Percentiles rank a stretch among this genome's conserved stretches.
Conservation (phyloP, 169 alveolate species). For the Eimeria necatrix region DNA sequence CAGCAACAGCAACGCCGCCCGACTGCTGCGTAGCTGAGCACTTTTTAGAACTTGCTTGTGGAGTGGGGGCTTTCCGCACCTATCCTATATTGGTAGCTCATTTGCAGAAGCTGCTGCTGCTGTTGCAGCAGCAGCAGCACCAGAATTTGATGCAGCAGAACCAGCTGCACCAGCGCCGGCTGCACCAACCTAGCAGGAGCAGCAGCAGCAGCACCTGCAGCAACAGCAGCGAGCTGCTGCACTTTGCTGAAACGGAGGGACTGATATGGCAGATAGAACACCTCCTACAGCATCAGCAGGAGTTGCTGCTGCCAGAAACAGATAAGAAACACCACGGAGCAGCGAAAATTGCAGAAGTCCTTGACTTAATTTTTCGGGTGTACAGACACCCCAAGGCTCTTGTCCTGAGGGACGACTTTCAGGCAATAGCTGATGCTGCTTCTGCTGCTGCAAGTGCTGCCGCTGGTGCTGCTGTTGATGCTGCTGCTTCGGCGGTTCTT, state of each 20-base stretch:
- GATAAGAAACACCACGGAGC: not conserved
- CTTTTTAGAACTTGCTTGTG: not conserved
- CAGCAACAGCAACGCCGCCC: slow-evolving; percentile 34
- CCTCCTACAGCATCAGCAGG: not conserved
- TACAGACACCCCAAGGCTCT: slow-evolving; percentile 10
- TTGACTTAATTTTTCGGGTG: slow-evolving; percentile 4
- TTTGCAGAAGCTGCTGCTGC: slow-evolving; percentile 2
- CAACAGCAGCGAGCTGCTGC: not conserved
- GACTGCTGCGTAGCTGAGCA: slow-evolving; percentile 34
- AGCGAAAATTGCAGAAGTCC: not conserved
- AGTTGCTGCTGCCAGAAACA: not conserved
- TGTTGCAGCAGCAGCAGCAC: not conserved
- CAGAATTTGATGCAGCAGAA: no score
- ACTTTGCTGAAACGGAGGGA: not conserved
- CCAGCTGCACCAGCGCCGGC: not conserved
- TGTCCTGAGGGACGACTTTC: not conserved
- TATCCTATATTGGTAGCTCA: not conserved
- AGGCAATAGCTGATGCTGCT: not conserved
- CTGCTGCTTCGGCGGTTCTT: no score
- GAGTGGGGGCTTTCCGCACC: not conserved
- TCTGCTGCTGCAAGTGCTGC: not conserved
- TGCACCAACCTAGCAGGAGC: not conserved
- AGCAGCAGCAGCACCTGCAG: not conserved
- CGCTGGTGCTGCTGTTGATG: not conserved
- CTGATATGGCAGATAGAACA: not conserved